A percentile compares a stretch with the other conserved stretches of the same genome.
These are phyloP conservation scores for Coemansia aciculifera DNA, from an alignment of 192 early-diverging fungal genomes.

Conservation along the genomic window DNA sequence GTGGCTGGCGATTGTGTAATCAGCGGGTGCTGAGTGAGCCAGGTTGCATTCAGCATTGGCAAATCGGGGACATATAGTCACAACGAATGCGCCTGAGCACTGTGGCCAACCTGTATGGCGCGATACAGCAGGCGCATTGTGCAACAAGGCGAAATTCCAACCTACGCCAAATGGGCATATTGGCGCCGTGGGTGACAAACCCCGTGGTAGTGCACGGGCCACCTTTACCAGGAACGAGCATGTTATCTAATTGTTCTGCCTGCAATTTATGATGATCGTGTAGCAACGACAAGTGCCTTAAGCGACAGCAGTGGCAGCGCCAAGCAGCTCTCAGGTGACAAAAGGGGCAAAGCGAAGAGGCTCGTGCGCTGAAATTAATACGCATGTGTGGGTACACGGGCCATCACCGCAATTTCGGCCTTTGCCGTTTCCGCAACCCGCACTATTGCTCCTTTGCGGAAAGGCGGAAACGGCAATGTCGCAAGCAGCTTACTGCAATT, in stretches of 20 bases:
- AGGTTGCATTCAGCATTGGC: too few relatives aligned
- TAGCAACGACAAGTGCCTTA: neutral
- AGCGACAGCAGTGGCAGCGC: neutral
- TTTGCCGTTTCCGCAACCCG: neutral
- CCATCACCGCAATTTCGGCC: neutral
- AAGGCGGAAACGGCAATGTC: conserved; percentile 1
- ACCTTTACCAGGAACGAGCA: neutral
- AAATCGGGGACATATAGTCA: neutral
- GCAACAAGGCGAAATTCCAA: neutral
- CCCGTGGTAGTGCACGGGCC: conserved; percentile 1
- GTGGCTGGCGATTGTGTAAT: too few relatives aligned
- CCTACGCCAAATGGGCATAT: neutral
- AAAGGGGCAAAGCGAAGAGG: neutral
- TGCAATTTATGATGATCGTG: neutral
- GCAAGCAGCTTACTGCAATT: neutral
- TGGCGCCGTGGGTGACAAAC: neutral
- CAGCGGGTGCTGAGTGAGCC: too few relatives aligned
- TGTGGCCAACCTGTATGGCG: neutral
- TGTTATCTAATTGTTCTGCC: neutral
- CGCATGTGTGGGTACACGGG: neutral
- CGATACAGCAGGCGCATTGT: neutral
- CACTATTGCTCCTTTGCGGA: neutral
- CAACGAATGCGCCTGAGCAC: neutral
- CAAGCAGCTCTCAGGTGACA: neutral
- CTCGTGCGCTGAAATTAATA: neutral